A percentile compares a stretch with the other conserved stretches of the same genome.
Evolutionary conservation across 305 asterid genomes (phyloP).

Genomic region (Rubia peregrina): DNA sequence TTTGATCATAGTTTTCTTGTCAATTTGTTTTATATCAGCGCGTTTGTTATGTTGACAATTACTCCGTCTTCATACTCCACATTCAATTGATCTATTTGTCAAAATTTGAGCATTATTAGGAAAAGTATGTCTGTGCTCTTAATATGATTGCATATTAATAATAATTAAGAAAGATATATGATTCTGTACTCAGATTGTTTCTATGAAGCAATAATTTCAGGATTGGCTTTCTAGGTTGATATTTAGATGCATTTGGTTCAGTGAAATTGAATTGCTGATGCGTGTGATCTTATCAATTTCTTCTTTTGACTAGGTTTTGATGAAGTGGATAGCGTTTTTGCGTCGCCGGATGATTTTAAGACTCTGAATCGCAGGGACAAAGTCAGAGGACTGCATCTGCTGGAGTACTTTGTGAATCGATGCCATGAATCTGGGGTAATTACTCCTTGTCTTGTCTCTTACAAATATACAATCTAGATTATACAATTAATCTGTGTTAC

Average conservation of each 20-base stretch:
- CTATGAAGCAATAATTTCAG: not conserved
- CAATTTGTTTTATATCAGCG: not conserved
- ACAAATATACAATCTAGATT: not conserved
- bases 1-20: not conserved
- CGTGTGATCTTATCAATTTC: conserved; percentile 5
- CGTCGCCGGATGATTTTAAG: conserved; percentile 69
- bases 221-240: not conserved
- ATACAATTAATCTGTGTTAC: not conserved
- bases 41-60: not conserved
- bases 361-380: conserved; percentile 47
- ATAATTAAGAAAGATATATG: not conserved
- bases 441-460: not conserved
- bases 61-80: not conserved
- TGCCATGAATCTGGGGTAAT: conserved; percentile 80
- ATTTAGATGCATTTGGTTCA: not conserved
- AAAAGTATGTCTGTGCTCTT: not conserved
- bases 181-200: not conserved
- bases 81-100: not conserved
- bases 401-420: conserved; percentile 79
- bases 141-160: not conserved
- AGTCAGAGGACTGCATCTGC: conserved; percentile 59
- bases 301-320: conserved; percentile 47
- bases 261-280: conserved; percentile 1
- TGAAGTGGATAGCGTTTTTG: conserved; percentile 66
- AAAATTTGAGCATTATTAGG: not conserved